Base-by-base conservation (phyloP, 306 rosid genomes). In the Vicia sativa region DNA sequence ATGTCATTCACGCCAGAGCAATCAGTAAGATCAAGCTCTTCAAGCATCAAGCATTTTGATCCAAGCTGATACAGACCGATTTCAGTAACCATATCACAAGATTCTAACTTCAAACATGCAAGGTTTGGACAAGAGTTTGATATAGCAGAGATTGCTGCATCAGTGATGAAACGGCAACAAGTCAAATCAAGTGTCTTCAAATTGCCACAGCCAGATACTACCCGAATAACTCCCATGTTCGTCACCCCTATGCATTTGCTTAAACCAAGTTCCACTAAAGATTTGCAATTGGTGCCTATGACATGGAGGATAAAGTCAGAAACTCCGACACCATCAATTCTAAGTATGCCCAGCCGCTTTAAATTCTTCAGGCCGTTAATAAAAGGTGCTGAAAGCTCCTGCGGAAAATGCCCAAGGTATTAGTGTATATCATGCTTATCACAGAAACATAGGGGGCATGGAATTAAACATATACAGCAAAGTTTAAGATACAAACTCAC, bases 21-120 rank as follows among this genome's bases (percentile, higher is more conserved):
- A 64, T 87, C 92, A 34, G 92, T 87, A 57, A 87, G 85, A 76
- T 87, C 92, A 73, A 87, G 79, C 77, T 87, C 92, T 79, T 79
- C 76, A 13, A 87, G 84, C 44, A 59, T 62, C 65, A 57, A 70
- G 77, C 89, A 87, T 54, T 19, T 53, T 43, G 77, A 84, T 65
- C 87, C 89, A 34, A 87, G 79, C 50, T 70, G 77, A 66, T 77
- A 44, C 46, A 84, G 76, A 57, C 84, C 74, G 31, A 67, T 66
- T 78, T 79, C 85, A 1, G 89, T 81, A 72, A 87, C 78, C 85
- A 79, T 75, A 65, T 81, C 66, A 25, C 92, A 87, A 8, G 92
- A 81, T 67, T 87, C 92, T 84, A 87, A 73, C 85, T 79, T 84
- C 65, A 87, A 76, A 67, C 87, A 87, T 46, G 65, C 21, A 65